Conservation (phyloP, 192 early-diverging fungal species). For the Rhizoclosmatium globosum region DNA sequence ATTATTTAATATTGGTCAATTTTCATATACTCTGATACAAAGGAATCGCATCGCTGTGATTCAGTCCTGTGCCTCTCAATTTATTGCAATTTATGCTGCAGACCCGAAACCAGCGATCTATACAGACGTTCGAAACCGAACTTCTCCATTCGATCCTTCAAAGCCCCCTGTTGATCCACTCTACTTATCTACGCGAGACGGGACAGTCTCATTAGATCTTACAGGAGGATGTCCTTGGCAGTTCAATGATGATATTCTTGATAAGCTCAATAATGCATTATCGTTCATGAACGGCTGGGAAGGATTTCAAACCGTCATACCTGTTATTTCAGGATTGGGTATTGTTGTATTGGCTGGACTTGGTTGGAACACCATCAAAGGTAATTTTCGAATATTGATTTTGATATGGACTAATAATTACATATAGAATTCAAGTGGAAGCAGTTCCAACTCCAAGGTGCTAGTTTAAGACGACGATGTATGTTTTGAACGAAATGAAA, state of each 20-base stretch:
- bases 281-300: background rate
- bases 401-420: background rate
- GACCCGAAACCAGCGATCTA: conserved; percentile 19
- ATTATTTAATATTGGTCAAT: conserved; percentile 5
- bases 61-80: background rate
- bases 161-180: background rate
- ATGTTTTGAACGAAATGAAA: conserved; percentile 5
- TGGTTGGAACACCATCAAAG: conserved; percentile 11
- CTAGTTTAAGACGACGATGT: conserved; percentile 46
- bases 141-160: conserved; percentile 11
- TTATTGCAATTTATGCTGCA: conserved; percentile 12
- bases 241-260: background rate
- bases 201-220: conserved; percentile 20
- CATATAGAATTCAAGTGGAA: conserved; percentile 42
- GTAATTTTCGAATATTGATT: background rate
- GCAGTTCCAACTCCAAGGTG: conserved; percentile 50
- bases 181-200: conserved; percentile 8
- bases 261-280: background rate
- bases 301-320: background rate
- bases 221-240: conserved; percentile 21
- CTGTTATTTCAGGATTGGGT: background rate
- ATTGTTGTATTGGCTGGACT: background rate
- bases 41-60: conserved; percentile 1
- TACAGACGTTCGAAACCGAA: background rate
- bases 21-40: conserved; percentile 16